Percentiles rank a stretch among this genome's conserved stretches.
Conservation (phyloP, 2,329 filamentous ascomycete species). For the Esteya vermicola region DNA sequence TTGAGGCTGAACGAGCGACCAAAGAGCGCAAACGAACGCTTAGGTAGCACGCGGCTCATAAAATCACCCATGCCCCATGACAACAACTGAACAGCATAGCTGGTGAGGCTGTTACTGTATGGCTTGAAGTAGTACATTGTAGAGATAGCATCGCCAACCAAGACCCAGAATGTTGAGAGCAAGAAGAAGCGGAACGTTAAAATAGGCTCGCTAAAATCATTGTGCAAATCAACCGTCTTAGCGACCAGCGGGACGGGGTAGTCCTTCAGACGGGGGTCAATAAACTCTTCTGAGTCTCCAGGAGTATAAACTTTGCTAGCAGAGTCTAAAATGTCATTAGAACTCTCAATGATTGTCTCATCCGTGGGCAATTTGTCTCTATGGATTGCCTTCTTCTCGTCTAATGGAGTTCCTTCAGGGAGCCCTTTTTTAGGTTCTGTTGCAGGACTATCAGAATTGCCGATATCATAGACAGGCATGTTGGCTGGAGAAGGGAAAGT, state of each 20-base stretch:
- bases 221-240: slow-evolving; percentile 18
- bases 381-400: not conserved
- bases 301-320: slow-evolving; percentile 11
- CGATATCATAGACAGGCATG: no score
- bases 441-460: no score
- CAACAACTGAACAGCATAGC: slow-evolving; percentile 18
- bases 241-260: slow-evolving; percentile 19
- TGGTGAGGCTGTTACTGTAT: slow-evolving; percentile 14
- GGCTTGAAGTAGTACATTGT: slow-evolving; percentile 20
- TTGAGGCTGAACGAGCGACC: slow-evolving; percentile 18
- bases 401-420: not conserved
- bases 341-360: not conserved
- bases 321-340: not conserved
- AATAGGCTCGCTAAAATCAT: slow-evolving; percentile 18
- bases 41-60: slow-evolving; percentile 16
- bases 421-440: no score
- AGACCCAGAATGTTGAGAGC: slow-evolving; percentile 18
- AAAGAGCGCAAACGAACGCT: slow-evolving; percentile 12
- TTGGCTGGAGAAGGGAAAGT: no score
- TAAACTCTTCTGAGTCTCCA: slow-evolving; percentile 15
- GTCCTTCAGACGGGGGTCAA: slow-evolving; percentile 17
- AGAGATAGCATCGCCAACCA: slow-evolving; percentile 15
- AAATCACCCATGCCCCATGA: slow-evolving; percentile 18
- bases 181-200: slow-evolving; percentile 19
- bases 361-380: no score